phyloP scores from a whole-genome alignment of 306 rosid genomes.

The Lathyrus aphaca region DNA sequence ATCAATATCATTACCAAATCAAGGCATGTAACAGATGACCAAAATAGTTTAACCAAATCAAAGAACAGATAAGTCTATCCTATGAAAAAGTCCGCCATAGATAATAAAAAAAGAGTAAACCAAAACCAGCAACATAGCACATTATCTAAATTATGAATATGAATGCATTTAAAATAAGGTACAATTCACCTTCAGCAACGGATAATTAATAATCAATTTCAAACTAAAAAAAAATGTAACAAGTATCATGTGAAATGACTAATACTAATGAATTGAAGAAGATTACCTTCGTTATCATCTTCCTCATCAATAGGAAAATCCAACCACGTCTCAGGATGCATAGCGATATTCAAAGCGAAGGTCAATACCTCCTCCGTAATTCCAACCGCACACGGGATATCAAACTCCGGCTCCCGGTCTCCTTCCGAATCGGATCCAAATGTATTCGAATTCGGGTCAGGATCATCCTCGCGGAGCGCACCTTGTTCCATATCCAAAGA shows the following conservation, averaged over 20 bases:
- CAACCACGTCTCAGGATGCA: conserved; percentile 99
- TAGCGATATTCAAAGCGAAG: conserved; percentile 83
- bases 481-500: conserved; percentile 15
- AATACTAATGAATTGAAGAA: not conserved
- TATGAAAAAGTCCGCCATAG: not conserved
- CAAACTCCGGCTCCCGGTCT: conserved; percentile 42
- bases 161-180: not conserved
- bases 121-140: not conserved
- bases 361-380: conserved; percentile 85
- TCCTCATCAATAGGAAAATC: conserved; percentile 95
- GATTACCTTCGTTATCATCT: conserved; percentile 75
- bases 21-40: not conserved
- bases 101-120: not conserved
- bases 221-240: conserved; percentile 4
- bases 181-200: not conserved
- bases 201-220: not conserved
- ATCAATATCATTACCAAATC: not conserved
- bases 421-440: conserved; percentile 39
- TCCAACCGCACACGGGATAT: conserved; percentile 53
- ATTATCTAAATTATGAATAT: too few species aligned
- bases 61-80: not conserved
- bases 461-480: not conserved
- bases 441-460: conserved; percentile 19
- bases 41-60: not conserved
- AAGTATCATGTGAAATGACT: not conserved